These are phyloP conservation scores for Boechera divaricarpa DNA, from an alignment of 345 rosid genomes.

Conservation along the genomic window DNA sequence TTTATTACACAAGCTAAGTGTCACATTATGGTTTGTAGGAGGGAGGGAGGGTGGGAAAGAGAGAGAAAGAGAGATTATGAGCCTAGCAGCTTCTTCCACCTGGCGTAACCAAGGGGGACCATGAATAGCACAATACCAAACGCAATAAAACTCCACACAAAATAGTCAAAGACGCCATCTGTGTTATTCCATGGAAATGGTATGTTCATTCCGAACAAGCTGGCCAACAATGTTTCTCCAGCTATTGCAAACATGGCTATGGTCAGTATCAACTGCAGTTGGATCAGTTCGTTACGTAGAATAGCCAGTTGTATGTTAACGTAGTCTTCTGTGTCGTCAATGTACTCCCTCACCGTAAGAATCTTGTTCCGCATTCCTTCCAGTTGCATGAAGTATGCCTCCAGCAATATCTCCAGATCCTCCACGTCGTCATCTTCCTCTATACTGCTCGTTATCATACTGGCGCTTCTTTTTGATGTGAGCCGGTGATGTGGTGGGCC, in stretches of 20 bases:
- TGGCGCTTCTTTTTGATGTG: constrained; percentile 66
- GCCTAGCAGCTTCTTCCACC: constrained; percentile 81
- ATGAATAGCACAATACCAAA: constrained; percentile 64
- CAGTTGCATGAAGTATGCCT: constrained; percentile 94
- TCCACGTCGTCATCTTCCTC: constrained; percentile 71
- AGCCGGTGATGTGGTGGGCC: constrained; percentile 46
- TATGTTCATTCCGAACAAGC: constrained; percentile 81
- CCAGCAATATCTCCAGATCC: constrained; percentile 91
- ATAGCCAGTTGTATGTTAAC: constrained; percentile 90
- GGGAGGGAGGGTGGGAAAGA: no score
- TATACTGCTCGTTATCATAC: constrained; percentile 59
- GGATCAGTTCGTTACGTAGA: constrained; percentile 89
- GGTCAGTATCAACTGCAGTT: constrained; percentile 76
- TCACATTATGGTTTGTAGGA: neutral
- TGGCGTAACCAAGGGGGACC: constrained; percentile 42
- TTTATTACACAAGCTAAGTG: constrained; percentile 2
- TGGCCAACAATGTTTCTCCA: constrained; percentile 64
- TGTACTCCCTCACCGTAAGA: constrained; percentile 90
- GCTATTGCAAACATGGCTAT: constrained; percentile 83
- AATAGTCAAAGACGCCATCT: constrained; percentile 56
- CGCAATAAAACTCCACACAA: constrained; percentile 60
- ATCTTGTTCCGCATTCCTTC: constrained; percentile 95
- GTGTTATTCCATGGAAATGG: constrained; percentile 51
- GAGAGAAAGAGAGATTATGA: constrained; percentile 41
- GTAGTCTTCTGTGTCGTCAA: constrained; percentile 93